These are phyloP conservation scores for Didymella pomorum DNA, from an alignment of 2,329 filamentous ascomycete genomes.

Conservation along the genomic window DNA sequence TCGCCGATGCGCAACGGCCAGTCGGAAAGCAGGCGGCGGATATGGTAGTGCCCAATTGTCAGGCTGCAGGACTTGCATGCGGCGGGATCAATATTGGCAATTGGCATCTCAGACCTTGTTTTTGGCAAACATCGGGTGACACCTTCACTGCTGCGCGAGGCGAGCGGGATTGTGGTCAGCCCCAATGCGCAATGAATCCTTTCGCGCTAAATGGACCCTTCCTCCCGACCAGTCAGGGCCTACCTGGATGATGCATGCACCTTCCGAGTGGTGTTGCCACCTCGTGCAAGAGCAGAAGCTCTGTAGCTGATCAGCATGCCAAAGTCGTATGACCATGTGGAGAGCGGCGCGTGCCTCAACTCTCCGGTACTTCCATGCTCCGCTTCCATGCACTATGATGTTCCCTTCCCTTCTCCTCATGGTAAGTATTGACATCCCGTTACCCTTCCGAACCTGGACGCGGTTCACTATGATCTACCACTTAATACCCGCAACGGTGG, in stretches of 20 bases:
- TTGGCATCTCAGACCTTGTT: not conserved
- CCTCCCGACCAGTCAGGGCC: not conserved
- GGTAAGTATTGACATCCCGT: not conserved
- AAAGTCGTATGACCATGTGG: not conserved
- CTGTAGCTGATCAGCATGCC: not conserved
- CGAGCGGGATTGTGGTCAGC: constrained; percentile 1
- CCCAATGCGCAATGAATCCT: not conserved
- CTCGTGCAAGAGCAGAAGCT: not conserved
- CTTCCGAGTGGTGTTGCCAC: not conserved
- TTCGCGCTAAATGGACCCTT: not conserved
- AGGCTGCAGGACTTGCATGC: not conserved
- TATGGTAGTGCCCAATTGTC: not conserved
- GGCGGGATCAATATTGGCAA: not conserved
- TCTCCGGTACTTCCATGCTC: not conserved
- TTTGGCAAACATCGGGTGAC: not conserved
- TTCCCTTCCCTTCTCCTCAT: not conserved
- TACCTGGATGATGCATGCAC: not conserved
- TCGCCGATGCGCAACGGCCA: constrained; percentile 15
- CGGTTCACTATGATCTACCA: not conserved
- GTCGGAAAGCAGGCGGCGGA: constrained; percentile 2
- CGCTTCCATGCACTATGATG: not conserved
- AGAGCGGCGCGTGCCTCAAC: not conserved
- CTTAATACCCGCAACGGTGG: not conserved
- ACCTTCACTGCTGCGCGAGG: constrained; percentile 7
- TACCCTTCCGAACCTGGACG: not conserved